A percentile compares a stretch with the other conserved stretches of the same genome.
phyloP scores from a whole-genome alignment of 75 land plant genomes.

The Pinus taeda region DNA sequence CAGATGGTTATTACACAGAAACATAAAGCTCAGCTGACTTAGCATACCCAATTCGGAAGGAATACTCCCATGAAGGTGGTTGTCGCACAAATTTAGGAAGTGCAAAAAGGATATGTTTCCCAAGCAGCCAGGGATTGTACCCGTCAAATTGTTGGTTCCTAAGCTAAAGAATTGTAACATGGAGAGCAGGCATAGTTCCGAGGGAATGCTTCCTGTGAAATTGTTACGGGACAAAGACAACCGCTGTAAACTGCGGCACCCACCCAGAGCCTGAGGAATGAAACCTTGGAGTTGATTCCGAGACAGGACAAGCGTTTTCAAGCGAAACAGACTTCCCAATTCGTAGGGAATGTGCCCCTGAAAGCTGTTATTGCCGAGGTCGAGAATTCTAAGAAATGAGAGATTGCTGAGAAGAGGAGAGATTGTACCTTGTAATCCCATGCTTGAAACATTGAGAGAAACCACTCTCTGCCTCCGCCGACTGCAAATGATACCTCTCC shows the following conservation, averaged over 20 bases:
- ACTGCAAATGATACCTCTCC: slow-evolving; percentile 50
- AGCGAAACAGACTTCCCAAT: slow-evolving; percentile 42
- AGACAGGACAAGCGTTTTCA: slow-evolving; percentile 55
- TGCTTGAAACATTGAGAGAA: slow-evolving; percentile 44
- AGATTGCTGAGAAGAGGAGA: slow-evolving; percentile 47
- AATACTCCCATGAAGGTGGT: slow-evolving; percentile 64
- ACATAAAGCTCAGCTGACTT: background rate
- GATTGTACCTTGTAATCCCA: slow-evolving; percentile 57
- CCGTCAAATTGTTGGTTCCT: slow-evolving; percentile 62
- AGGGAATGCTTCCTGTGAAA: slow-evolving; percentile 69
- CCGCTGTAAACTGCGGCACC: slow-evolving; percentile 44
- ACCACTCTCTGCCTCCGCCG: slow-evolving; percentile 15
- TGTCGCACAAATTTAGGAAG: slow-evolving; percentile 58
- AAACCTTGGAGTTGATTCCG: slow-evolving; percentile 59
- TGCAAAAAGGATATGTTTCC: slow-evolving; percentile 56
- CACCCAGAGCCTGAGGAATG: slow-evolving; percentile 68
- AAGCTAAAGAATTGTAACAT: slow-evolving; percentile 52
- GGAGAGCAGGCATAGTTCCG: slow-evolving; percentile 41
- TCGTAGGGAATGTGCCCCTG: slow-evolving; percentile 60
- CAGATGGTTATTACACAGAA: background rate
- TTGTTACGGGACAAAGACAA: slow-evolving; percentile 70
- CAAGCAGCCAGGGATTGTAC: slow-evolving; percentile 53
- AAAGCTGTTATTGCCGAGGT: slow-evolving; percentile 73
- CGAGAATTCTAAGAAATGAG: slow-evolving; percentile 37
- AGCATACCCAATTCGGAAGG: slow-evolving; percentile 25